Evolutionary conservation across 176 grass and related monocot species (phyloP).

Genomic region (Microstegium vimineum): DNA sequence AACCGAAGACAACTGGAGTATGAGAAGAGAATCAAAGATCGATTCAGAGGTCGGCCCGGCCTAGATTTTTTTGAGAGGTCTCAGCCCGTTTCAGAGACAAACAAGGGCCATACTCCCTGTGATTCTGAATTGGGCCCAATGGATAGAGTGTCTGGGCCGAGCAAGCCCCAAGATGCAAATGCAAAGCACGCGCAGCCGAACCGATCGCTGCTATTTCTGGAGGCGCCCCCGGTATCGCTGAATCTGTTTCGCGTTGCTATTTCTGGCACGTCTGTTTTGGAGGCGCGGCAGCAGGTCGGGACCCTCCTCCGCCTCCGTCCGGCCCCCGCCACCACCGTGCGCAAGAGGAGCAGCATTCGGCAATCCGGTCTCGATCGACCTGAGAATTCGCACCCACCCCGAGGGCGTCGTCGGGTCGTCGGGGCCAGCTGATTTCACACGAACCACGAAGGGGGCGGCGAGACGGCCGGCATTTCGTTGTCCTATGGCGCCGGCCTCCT

Average conservation of each 20-base stretch:
- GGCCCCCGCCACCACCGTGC: slow-evolving; percentile 3
- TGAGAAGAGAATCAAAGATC: too few relatives aligned
- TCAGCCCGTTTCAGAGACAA: background rate
- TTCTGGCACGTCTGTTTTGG: slow-evolving; percentile 33
- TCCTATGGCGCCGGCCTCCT: slow-evolving; percentile 19
- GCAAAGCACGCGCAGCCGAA: background rate
- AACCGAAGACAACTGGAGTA: background rate
- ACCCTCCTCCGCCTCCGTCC: background rate
- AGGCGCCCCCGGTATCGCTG: background rate
- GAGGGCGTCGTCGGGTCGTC: background rate
- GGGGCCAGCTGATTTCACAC: too few relatives aligned
- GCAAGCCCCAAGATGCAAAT: background rate
- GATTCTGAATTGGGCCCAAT: background rate
- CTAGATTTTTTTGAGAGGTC: background rate
- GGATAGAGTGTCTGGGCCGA: background rate
- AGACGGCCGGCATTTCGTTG: background rate
- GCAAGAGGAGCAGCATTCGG: background rate
- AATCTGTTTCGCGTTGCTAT: slow-evolving; percentile 14
- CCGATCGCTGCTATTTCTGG: background rate
- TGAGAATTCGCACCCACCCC: background rate
- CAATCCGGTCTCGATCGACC: background rate
- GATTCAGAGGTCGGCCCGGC: background rate
- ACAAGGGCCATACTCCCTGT: background rate
- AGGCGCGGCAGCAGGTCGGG: slow-evolving; percentile 9
- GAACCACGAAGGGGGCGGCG: background rate